These are phyloP conservation scores for Citrus cavaleriei DNA, from an alignment of 345 rosid genomes.

Conservation along the genomic window DNA sequence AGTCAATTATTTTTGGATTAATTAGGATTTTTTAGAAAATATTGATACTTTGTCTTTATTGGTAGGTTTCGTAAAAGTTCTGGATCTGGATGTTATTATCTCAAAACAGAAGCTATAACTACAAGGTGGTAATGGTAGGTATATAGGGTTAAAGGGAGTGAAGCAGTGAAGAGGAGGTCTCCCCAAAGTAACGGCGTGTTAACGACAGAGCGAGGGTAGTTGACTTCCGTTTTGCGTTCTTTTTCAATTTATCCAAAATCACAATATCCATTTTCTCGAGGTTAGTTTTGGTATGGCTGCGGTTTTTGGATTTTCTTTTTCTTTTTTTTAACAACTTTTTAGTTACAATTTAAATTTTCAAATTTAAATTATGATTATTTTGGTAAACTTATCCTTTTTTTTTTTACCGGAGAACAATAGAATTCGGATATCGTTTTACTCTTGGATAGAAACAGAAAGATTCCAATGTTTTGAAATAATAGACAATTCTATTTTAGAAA, in stretches of 20 bases:
- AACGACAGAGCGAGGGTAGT: constrained; percentile 14
- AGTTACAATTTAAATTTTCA: background rate
- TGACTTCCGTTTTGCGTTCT: constrained; percentile 12
- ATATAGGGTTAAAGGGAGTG: background rate
- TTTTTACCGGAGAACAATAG: background rate
- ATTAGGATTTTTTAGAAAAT: no score
- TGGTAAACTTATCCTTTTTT: no score
- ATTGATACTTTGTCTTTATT: background rate
- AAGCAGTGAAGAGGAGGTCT: background rate
- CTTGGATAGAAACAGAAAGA: no score
- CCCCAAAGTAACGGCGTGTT: constrained; percentile 21
- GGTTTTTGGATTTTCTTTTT: background rate
- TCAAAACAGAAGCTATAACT: background rate
- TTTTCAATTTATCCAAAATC: background rate
- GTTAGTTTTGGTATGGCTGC: background rate
- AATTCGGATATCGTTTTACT: no score
- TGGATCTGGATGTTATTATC: background rate
- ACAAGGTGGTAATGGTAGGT: background rate
- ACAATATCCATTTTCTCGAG: background rate
- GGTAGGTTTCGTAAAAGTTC: background rate
- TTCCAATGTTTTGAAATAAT: no score
- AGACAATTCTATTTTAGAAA: no score
- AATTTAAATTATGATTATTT: background rate
- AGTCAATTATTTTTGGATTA: no score
- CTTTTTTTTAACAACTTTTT: background rate